Conservation (phyloP, 1,139 yeast genomes). For the Suhomyces yuchorum region DNA sequence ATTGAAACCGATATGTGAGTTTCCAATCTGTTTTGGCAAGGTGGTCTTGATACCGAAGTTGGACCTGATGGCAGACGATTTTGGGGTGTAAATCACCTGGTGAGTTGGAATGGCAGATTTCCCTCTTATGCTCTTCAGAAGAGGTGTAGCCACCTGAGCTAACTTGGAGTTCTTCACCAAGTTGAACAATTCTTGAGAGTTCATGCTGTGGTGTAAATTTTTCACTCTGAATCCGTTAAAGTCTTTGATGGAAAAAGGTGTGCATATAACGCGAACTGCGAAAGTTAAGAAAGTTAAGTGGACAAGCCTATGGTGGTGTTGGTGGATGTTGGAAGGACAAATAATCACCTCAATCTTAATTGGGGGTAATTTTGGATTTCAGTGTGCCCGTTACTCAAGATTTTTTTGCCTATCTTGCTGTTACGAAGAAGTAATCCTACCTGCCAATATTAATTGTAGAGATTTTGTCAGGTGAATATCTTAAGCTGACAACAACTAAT, state of each 20-base stretch:
- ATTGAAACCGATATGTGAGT: slow-evolving; percentile 45
- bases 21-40: slow-evolving; percentile 47
- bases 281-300: neutral
- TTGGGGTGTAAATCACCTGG: slow-evolving; percentile 48
- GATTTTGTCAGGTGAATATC: too few relatives aligned
- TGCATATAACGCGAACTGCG: neutral
- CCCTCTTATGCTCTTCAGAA: slow-evolving; percentile 37
- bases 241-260: neutral
- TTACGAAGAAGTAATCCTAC: too few relatives aligned
- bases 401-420: too few relatives aligned
- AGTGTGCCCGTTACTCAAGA: too few relatives aligned
- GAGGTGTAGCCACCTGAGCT: slow-evolving; percentile 51
- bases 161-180: slow-evolving; percentile 47
- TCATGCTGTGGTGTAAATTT: slow-evolving; percentile 20
- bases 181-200: slow-evolving; percentile 40
- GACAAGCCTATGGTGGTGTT: too few relatives aligned
- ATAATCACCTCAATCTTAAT: too few relatives aligned
- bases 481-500: too few relatives aligned
- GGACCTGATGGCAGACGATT: slow-evolving; percentile 45
- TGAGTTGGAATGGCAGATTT: slow-evolving; percentile 42
- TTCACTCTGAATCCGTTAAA: slow-evolving; percentile 1
- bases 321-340: neutral
- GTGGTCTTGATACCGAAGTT: slow-evolving; percentile 48
- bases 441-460: too few relatives aligned
- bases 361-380: too few relatives aligned